Evolutionary conservation across 306 rosid species (phyloP).

Genomic region (Malus sieversii): DNA sequence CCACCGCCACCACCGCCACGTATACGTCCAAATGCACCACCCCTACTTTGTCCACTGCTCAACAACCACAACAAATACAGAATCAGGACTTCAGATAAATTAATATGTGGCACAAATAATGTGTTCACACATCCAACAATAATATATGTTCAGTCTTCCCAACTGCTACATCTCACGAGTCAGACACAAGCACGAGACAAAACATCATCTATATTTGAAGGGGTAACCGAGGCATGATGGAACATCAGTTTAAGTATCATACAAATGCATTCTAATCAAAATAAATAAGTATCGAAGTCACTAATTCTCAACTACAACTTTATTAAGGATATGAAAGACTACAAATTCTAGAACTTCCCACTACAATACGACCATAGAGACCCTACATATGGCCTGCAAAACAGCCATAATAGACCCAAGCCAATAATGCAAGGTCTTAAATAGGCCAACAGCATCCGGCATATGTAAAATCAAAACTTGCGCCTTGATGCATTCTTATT

Average conservation of each 20-base stretch:
- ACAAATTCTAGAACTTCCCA: neutral
- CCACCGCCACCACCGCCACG: constrained; percentile 40
- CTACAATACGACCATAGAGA: neutral
- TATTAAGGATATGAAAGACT: neutral
- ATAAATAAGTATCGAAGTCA: neutral
- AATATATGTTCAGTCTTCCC: neutral
- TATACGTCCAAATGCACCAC: constrained; percentile 43
- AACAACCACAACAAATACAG: constrained; percentile 12
- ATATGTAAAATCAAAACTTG: neutral
- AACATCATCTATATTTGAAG: neutral
- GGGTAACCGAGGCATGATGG: neutral
- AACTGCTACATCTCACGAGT: neutral
- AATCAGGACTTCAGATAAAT: constrained; percentile 8
- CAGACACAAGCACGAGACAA: neutral
- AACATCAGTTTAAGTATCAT: neutral
- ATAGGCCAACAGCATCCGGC: neutral
- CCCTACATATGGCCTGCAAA: neutral
- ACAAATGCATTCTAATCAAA: neutral
- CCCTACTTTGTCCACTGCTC: constrained; percentile 63
- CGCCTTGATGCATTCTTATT: neutral
- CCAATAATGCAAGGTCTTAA: neutral
- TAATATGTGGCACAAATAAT: neutral
- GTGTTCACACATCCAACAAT: neutral
- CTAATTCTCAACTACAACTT: no score
- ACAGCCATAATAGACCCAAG: neutral